Conservation (phyloP, 441 rosid genomes). For the Croton setiger region DNA sequence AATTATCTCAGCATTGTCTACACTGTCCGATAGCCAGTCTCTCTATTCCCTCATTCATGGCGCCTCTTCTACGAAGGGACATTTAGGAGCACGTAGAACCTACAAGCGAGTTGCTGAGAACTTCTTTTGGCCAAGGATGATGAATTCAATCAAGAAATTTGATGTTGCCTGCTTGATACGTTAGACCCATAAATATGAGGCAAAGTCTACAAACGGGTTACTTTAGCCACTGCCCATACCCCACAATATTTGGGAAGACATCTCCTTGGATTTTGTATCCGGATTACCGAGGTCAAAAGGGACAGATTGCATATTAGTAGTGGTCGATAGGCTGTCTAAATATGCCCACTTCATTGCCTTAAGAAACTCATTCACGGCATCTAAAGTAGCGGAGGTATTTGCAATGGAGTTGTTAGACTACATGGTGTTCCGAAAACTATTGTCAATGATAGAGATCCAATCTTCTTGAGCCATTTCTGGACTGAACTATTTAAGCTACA, state of each 20-base stretch:
- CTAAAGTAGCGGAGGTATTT: too few species aligned
- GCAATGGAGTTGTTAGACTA: too few species aligned
- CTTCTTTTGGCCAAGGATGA: background rate
- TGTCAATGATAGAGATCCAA: too few species aligned
- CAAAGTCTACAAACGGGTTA: background rate
- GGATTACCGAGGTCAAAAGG: background rate
- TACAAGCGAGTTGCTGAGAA: background rate
- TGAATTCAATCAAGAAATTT: background rate
- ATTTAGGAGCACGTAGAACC: background rate
- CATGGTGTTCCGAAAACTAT: too few species aligned
- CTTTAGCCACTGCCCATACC: background rate
- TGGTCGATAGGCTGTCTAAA: too few species aligned
- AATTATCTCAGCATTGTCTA: background rate
- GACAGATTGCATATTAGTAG: background rate
- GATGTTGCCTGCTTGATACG: background rate
- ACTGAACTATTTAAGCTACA: too few species aligned
- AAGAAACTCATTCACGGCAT: background rate
- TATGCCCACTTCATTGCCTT: background rate
- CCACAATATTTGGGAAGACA: background rate
- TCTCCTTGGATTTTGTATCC: background rate
- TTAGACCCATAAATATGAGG: background rate
- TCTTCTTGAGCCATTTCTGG: too few species aligned
- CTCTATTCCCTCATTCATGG: too few species aligned
- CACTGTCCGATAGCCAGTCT: too few species aligned
- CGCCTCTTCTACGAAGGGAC: too few species aligned